phyloP scores from a whole-genome alignment of 202 grass and related monocot genomes.

The Musa balbisiana region DNA sequence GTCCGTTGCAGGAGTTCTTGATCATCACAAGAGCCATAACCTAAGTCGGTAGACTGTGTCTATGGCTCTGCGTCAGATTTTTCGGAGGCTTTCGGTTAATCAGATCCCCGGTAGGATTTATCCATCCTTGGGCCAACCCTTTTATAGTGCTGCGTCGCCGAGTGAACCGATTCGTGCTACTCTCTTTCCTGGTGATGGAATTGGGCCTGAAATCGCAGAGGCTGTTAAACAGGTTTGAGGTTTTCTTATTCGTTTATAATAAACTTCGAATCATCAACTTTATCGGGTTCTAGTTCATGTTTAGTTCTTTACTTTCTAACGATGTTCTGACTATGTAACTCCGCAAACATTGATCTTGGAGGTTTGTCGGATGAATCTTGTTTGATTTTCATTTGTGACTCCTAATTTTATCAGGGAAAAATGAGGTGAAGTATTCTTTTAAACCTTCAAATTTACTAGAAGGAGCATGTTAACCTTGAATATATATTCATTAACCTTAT shows the following conservation, averaged over 20 bases:
- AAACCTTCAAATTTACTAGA: too few relatives aligned
- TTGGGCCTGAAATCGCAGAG: constrained; percentile 22
- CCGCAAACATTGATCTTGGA: not conserved
- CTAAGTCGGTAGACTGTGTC: not conserved
- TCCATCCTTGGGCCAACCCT: not conserved
- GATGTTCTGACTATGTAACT: not conserved
- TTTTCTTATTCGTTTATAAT: not conserved
- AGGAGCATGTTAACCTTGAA: not conserved
- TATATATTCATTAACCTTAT: not conserved
- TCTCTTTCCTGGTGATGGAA: constrained; percentile 27
- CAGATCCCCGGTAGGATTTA: constrained; percentile 2
- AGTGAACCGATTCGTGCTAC: constrained; percentile 18
- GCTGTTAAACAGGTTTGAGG: constrained; percentile 22
- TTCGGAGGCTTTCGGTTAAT: constrained; percentile 1
- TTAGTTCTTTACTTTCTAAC: not conserved
- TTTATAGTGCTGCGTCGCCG: constrained; percentile 10
- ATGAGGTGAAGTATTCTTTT: too few relatives aligned
- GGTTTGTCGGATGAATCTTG: not conserved
- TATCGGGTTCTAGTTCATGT: not conserved
- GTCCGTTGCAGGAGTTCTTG: not conserved
- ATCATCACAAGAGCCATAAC: too few relatives aligned
- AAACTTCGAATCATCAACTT: not conserved
- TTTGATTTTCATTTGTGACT: not conserved
- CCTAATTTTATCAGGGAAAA: too few relatives aligned
- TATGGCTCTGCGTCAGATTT: constrained; percentile 12